Conservation (phyloP, 2,329 filamentous ascomycete species). For the Trichoderma brevicompactum region DNA sequence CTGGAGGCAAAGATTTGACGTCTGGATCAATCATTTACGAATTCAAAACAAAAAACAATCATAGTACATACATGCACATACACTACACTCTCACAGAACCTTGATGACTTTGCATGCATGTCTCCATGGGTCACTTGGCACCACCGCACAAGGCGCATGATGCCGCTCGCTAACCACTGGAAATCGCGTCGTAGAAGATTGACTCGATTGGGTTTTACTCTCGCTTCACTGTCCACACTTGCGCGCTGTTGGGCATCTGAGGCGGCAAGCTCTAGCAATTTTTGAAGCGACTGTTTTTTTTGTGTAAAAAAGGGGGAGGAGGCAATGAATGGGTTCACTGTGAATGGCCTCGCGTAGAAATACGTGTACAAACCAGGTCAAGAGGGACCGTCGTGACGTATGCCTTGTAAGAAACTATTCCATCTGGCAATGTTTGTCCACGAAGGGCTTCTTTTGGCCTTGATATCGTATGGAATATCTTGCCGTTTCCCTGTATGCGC, state of each 20-base stretch:
- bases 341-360: neutral
- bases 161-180: constrained; percentile 41
- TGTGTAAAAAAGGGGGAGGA: neutral
- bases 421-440: neutral
- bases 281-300: constrained; percentile 54
- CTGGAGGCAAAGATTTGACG: constrained; percentile 33
- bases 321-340: neutral
- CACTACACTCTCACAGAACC: neutral
- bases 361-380: neutral
- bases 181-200: constrained; percentile 34
- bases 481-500: neutral
- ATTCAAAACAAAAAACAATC: neutral
- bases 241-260: constrained; percentile 58
- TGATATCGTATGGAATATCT: neutral
- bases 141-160: constrained; percentile 34
- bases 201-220: constrained; percentile 48
- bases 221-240: constrained; percentile 75
- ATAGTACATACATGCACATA: neutral
- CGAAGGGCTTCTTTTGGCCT: neutral
- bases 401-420: no score
- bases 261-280: constrained; percentile 70
- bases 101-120: constrained; percentile 31
- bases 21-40: neutral
- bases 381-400: no score
- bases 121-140: constrained; percentile 46